Conservation (phyloP, 2,329 filamentous ascomycete species). For the Trichoderma citrinoviride region DNA sequence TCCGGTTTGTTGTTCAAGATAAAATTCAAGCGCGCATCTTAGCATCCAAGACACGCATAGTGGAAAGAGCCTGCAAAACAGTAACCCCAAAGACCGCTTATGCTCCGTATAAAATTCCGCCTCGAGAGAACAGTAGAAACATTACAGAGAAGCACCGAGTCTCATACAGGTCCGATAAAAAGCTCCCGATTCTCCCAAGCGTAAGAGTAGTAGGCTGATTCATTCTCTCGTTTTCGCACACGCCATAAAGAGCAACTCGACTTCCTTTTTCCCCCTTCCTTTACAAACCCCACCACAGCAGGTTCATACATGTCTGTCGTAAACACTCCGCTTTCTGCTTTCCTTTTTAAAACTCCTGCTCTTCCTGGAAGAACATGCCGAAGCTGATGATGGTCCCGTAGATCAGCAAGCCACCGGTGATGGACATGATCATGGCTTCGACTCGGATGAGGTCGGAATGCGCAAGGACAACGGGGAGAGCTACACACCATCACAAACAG, state of each 20-base stretch:
- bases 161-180: conserved; percentile 5
- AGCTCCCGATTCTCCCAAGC: not conserved
- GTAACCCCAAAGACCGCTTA: conserved; percentile 21
- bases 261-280: not conserved
- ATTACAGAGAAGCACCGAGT: not conserved
- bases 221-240: conserved; percentile 7
- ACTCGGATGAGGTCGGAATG: conserved; percentile 79
- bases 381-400: conserved; percentile 99
- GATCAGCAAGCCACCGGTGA: conserved; percentile 87
- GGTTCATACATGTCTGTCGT: not conserved
- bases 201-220: not conserved
- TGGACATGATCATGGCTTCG: conserved; percentile 92
- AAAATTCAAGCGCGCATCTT: not conserved
- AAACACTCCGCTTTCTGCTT: not conserved
- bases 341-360: conserved; percentile 81
- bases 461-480: conserved; percentile 81
- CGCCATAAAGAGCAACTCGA: not conserved
- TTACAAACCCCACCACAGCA: not conserved
- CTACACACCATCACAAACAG: conserved; percentile 35
- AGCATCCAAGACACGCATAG: not conserved
- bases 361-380: conserved; percentile 96
- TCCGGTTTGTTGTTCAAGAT: not conserved
- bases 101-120: conserved; percentile 15
- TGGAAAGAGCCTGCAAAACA: conserved; percentile 1
- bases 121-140: conserved; percentile 7